Evolutionary conservation across 306 rosid species (phyloP).

Genomic region (Glycine tomentella): DNA sequence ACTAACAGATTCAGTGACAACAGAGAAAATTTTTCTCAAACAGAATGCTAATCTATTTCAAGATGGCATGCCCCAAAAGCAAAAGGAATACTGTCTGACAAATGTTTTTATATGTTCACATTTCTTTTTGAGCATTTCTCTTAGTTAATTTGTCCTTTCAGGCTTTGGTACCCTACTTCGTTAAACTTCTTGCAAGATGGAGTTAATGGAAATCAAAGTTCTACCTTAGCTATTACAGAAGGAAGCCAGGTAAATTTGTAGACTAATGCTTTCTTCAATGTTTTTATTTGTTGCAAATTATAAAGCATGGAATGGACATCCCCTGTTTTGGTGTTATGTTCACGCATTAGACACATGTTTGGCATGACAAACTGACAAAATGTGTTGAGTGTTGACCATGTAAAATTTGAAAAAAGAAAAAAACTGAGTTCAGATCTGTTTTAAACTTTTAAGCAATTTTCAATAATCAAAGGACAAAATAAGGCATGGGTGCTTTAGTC

Average conservation of each 20-base stretch:
- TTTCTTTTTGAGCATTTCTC: constrained; percentile 26
- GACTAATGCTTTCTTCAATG: constrained; percentile 29
- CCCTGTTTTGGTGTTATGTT: constrained; percentile 8
- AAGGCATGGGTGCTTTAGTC: constrained; percentile 9
- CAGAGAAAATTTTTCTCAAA: background rate
- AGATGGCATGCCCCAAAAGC: background rate
- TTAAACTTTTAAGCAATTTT: background rate
- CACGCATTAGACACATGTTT: background rate
- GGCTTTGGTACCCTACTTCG: constrained; percentile 84
- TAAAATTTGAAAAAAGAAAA: background rate
- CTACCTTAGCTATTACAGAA: constrained; percentile 77
- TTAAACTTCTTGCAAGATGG: constrained; percentile 63
- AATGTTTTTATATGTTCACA: constrained; percentile 6
- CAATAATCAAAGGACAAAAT: background rate
- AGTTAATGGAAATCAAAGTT: constrained; percentile 64
- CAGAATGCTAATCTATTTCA: background rate
- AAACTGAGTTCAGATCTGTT: background rate
- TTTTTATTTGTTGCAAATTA: constrained; percentile 20
- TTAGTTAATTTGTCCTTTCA: constrained; percentile 50
- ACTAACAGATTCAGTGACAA: background rate
- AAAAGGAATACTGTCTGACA: background rate
- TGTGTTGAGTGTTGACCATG: background rate
- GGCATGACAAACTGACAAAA: background rate
- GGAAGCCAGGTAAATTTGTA: constrained; percentile 76
- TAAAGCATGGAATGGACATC: background rate